Percentiles rank a stretch among this genome's conserved stretches.
Conservation (phyloP, 2,329 filamentous ascomycete species). For the Scedosporium aurantiacum region DNA sequence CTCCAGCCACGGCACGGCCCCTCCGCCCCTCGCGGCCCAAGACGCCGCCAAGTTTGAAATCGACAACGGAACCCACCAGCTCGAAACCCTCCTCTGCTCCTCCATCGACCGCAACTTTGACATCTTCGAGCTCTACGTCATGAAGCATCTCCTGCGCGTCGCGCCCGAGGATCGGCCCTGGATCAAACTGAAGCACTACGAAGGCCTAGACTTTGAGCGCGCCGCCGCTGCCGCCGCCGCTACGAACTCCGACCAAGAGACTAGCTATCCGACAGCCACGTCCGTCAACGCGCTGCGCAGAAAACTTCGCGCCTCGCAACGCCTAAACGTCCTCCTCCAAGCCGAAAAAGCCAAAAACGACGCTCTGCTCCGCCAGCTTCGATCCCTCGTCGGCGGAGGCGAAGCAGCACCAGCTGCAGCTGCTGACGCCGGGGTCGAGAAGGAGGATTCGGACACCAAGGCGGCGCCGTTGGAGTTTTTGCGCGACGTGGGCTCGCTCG, state of each 20-base stretch:
- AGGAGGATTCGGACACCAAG: conserved; percentile 14
- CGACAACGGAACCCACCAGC: conserved; percentile 75
- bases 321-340: conserved; percentile 58
- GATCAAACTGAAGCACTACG: conserved; percentile 78
- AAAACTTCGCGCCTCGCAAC: conserved; percentile 67
- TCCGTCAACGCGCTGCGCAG: conserved; percentile 61
- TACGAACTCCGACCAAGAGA: conserved; percentile 10
- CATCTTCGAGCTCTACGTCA: conserved; percentile 77
- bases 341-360: conserved; percentile 64
- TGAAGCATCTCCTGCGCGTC: conserved; percentile 73
- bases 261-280: conserved; percentile 45
- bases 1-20: conserved; percentile 21
- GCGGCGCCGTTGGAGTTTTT: conserved; percentile 44
- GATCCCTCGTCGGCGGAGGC: conserved; percentile 21
- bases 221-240: not conserved
- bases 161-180: conserved; percentile 59
- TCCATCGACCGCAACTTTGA: conserved; percentile 80
- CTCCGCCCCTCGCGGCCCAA: conserved; percentile 22
- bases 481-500: conserved; percentile 38
- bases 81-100: conserved; percentile 71
- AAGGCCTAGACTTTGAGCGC: conserved; percentile 43
- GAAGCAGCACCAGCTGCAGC: conserved; percentile 8
- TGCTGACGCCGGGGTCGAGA: conserved; percentile 7
- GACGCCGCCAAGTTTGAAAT: conserved; percentile 53
- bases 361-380: conserved; percentile 54